phyloP scores from a whole-genome alignment of 2,329 filamentous ascomycete species.

The Penicillium palitans region DNA sequence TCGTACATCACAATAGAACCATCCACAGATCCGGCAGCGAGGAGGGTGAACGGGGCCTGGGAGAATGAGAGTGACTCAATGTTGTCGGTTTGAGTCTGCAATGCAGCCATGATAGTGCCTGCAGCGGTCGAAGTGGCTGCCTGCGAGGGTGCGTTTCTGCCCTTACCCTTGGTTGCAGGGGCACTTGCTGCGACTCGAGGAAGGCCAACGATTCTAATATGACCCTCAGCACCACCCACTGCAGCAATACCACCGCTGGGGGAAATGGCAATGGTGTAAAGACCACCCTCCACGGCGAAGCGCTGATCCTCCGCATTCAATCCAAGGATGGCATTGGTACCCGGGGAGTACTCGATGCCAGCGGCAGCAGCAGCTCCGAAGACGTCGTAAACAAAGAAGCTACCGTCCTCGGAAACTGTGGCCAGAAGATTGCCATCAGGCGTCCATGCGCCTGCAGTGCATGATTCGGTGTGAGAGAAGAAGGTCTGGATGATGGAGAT shows the following conservation, averaged over 20 bases:
- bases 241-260: conserved; percentile 77
- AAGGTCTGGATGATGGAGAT: conserved; percentile 86
- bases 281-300: conserved; percentile 85
- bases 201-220: conserved; percentile 80
- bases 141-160: conserved; percentile 46
- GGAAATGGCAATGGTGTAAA: conserved; percentile 84
- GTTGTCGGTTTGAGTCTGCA: conserved; percentile 75
- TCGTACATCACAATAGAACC: conserved; percentile 82
- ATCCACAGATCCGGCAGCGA: conserved; percentile 65
- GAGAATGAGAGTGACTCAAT: conserved; percentile 74
- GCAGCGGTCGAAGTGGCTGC: conserved; percentile 48
- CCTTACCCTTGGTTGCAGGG: conserved; percentile 53
- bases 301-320: conserved; percentile 81
- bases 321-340: conserved; percentile 67
- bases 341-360: conserved; percentile 56
- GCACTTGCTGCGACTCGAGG: conserved; percentile 58
- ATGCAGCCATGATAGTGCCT: conserved; percentile 74
- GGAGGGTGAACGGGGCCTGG: conserved; percentile 59
- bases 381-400: conserved; percentile 89
- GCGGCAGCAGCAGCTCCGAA: conserved; percentile 74
- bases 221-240: conserved; percentile 82
- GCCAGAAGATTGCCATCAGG: conserved; percentile 82
- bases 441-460: conserved; percentile 89
- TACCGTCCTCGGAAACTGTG: conserved; percentile 85
- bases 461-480: conserved; percentile 82